Evolutionary conservation across 1,139 yeast genomes (phyloP).

Genomic region (Magnusiomyces magnusii): DNA sequence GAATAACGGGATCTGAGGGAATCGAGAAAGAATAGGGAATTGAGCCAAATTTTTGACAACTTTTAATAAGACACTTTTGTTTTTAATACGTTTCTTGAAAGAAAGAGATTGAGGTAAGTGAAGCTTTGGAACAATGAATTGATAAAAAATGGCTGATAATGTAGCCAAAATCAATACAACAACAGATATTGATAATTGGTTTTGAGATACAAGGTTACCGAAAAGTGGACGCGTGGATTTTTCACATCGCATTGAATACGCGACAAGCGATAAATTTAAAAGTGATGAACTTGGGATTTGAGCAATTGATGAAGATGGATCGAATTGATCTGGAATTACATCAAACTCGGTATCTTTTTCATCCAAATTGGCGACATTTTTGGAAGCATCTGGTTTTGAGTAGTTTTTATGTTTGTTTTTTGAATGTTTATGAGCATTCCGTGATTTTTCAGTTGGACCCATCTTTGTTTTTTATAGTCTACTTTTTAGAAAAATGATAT

Average conservation of each 20-base stretch:
- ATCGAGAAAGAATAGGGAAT: neutral
- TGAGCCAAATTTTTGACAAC: neutral
- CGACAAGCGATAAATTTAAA: neutral
- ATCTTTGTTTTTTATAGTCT: no score
- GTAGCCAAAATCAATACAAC: neutral
- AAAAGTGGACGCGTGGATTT: neutral
- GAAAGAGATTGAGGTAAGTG: neutral
- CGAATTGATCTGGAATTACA: neutral
- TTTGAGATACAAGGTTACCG: neutral
- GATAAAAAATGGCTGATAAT: neutral
- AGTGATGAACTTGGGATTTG: neutral
- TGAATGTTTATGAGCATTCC: no score
- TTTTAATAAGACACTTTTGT: neutral
- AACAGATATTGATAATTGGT: neutral
- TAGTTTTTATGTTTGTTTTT: no score
- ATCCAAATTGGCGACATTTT: no score
- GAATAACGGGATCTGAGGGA: neutral
- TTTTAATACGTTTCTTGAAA: neutral
- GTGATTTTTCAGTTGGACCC: no score
- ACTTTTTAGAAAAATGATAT: no score
- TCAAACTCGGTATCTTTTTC: no score
- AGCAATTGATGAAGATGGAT: neutral
- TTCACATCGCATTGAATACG: neutral
- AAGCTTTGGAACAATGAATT: neutral
- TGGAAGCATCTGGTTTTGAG: no score